phyloP scores from a whole-genome alignment of 139 green algal species.

The Astrephomene gubernaculifera region DNA sequence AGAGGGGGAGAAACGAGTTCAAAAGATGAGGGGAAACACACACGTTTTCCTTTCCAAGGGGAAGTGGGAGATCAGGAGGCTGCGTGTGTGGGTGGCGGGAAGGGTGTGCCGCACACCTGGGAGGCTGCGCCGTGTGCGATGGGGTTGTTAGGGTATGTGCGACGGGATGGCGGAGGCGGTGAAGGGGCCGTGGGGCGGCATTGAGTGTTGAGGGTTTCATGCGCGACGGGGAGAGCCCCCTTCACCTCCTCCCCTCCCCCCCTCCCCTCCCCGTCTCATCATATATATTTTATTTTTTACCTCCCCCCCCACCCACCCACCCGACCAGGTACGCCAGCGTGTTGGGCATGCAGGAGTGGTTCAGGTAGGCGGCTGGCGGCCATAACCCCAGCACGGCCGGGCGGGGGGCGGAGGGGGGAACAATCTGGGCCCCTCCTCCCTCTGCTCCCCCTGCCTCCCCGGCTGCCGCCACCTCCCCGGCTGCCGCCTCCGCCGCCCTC shows the following conservation, averaged over 20 bases:
- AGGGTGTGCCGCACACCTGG: too few relatives aligned
- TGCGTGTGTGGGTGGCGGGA: too few relatives aligned
- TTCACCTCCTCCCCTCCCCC: background rate
- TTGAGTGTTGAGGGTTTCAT: too few relatives aligned
- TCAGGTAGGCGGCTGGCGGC: constrained; percentile 44
- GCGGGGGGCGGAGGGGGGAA: background rate
- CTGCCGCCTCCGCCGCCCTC: background rate
- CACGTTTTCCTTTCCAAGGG: too few relatives aligned
- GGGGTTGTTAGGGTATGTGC: too few relatives aligned
- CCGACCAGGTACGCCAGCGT: constrained; percentile 25
- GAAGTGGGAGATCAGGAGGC: too few relatives aligned
- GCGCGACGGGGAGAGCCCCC: background rate
- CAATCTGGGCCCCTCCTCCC: background rate
- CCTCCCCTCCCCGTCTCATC: background rate
- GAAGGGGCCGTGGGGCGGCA: too few relatives aligned
- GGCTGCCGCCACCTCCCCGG: background rate
- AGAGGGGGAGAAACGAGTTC: too few relatives aligned
- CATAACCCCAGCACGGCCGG: constrained; percentile 45
- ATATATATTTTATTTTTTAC: background rate
- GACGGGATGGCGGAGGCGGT: too few relatives aligned
- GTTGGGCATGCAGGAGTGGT: constrained; percentile 55
- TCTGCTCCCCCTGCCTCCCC: background rate
- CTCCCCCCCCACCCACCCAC: background rate
- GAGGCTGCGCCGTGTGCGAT: too few relatives aligned
- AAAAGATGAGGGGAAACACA: too few relatives aligned